Conservation (phyloP, 2,329 filamentous ascomycete species). For the Neofusicoccum parvum region DNA sequence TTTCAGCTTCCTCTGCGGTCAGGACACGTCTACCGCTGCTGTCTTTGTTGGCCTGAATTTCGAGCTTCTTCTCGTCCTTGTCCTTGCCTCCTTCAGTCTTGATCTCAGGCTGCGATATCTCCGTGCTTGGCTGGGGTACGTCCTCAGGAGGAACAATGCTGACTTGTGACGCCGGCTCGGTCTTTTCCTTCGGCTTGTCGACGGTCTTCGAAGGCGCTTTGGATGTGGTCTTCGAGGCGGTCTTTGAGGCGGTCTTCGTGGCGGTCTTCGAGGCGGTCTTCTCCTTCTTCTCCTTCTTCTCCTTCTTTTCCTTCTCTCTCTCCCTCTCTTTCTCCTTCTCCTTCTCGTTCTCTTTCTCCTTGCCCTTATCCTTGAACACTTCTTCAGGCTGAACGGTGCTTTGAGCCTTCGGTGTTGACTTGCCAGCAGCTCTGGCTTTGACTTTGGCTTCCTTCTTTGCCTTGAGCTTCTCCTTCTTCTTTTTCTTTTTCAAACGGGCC, state of each 20-base stretch:
- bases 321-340: slow-evolving; percentile 27
- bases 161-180: slow-evolving; percentile 13
- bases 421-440: slow-evolving; percentile 4
- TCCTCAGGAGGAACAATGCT: slow-evolving; percentile 17
- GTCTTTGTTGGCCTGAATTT: slow-evolving; percentile 10
- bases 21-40: slow-evolving; percentile 25
- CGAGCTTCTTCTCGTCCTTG: slow-evolving; percentile 19
- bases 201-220: slow-evolving; percentile 24
- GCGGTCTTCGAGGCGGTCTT: slow-evolving; percentile 23
- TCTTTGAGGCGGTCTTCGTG: slow-evolving; percentile 23
- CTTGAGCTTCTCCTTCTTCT: slow-evolving; percentile 23
- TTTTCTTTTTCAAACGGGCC: slow-evolving; percentile 17
- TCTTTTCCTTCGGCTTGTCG: slow-evolving; percentile 28
- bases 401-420: slow-evolving; percentile 17
- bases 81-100: slow-evolving; percentile 18
- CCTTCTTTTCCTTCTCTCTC: slow-evolving; percentile 34
- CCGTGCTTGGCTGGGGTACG: slow-evolving; percentile 19
- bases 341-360: not conserved
- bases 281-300: slow-evolving; percentile 29
- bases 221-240: slow-evolving; percentile 11
- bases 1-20: slow-evolving; percentile 42
- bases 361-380: not conserved
- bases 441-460: slow-evolving; percentile 23
- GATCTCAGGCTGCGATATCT: slow-evolving; percentile 22
- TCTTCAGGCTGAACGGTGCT: not conserved